phyloP scores from a whole-genome alignment of 169 alveolate genomes.

The Plasmodium yoelii region DNA sequence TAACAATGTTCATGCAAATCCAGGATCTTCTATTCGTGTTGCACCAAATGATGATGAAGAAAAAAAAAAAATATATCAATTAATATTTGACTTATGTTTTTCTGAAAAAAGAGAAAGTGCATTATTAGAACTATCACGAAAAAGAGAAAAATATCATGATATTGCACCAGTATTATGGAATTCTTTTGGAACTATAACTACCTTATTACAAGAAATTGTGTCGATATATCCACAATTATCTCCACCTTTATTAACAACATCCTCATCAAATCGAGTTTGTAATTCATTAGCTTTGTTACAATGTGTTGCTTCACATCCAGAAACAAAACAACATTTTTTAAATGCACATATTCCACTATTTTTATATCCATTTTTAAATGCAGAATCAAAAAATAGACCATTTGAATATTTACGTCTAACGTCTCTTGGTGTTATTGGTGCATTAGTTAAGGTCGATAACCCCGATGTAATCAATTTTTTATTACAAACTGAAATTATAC shows the following conservation, averaged over 20 bases:
- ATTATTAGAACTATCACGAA: conserved; percentile 93
- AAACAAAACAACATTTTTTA: conserved; percentile 95
- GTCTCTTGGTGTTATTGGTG: conserved; percentile 99
- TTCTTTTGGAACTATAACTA: conserved; percentile 97
- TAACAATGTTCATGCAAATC: not conserved
- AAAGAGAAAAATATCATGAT: conserved; percentile 93
- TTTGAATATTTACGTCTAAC: conserved; percentile 98
- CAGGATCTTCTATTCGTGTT: not conserved
- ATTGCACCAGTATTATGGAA: conserved; percentile 98
- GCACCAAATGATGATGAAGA: conserved; percentile 75
- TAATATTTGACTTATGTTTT: conserved; percentile 92
- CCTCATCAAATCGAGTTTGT: conserved; percentile 96
- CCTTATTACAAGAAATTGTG: conserved; percentile 95
- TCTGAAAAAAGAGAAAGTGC: conserved; percentile 97
- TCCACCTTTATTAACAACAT: conserved; percentile 95
- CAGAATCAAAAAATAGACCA: conserved; percentile 95
- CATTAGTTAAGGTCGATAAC: conserved; percentile 98
- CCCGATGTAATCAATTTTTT: conserved; percentile 96
- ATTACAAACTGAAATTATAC: conserved; percentile 97
- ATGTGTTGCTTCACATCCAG: conserved; percentile 98
- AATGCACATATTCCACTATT: conserved; percentile 98
- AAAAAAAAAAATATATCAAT: conserved; percentile 87
- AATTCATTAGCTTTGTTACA: conserved; percentile 98
- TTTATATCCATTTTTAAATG: conserved; percentile 98
- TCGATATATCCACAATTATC: conserved; percentile 89